A percentile compares a stretch with the other conserved stretches of the same genome.
Evolutionary conservation across 2,329 filamentous ascomycete species (phyloP).

Genomic region (Lachnellula occidentalis): DNA sequence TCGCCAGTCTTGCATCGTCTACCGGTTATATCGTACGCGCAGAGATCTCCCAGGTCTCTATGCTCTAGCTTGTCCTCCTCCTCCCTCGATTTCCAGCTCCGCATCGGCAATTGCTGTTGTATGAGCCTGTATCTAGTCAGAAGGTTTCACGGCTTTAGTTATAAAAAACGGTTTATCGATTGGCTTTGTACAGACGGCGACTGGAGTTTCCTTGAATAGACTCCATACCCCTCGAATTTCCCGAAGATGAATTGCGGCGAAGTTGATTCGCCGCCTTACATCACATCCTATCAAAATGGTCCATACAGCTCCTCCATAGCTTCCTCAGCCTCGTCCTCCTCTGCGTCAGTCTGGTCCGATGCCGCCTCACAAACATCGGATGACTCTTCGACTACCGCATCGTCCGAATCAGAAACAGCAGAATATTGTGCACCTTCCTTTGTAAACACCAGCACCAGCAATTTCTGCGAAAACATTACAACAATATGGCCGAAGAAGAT

Average conservation of each 20-base stretch:
- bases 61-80: slow-evolving; percentile 37
- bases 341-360: slow-evolving; percentile 73
- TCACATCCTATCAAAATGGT: slow-evolving; percentile 44
- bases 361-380: slow-evolving; percentile 65
- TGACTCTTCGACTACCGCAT: slow-evolving; percentile 59
- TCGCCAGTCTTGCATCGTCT: slow-evolving; percentile 58
- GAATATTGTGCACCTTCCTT: slow-evolving; percentile 38
- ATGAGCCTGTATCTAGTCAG: slow-evolving; percentile 38
- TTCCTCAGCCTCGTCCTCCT: slow-evolving; percentile 70
- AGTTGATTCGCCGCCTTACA: slow-evolving; percentile 48
- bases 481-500: slow-evolving; percentile 30
- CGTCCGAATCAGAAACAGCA: slow-evolving; percentile 43
- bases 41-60: slow-evolving; percentile 35
- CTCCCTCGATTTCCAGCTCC: slow-evolving; percentile 41
- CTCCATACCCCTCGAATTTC: slow-evolving; percentile 27
- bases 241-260: slow-evolving; percentile 55
- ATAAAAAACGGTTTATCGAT: slow-evolving; percentile 40
- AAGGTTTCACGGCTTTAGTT: slow-evolving; percentile 35
- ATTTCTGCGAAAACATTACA: slow-evolving; percentile 30
- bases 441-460: slow-evolving; percentile 23
- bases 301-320: slow-evolving; percentile 67
- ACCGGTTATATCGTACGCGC: slow-evolving; percentile 54
- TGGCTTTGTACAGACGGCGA: slow-evolving; percentile 50
- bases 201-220: slow-evolving; percentile 40
- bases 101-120: slow-evolving; percentile 28